phyloP scores from a whole-genome alignment of 495 filamentous ascomycete genomes.

The Hypomontagnella monticulosa region DNA sequence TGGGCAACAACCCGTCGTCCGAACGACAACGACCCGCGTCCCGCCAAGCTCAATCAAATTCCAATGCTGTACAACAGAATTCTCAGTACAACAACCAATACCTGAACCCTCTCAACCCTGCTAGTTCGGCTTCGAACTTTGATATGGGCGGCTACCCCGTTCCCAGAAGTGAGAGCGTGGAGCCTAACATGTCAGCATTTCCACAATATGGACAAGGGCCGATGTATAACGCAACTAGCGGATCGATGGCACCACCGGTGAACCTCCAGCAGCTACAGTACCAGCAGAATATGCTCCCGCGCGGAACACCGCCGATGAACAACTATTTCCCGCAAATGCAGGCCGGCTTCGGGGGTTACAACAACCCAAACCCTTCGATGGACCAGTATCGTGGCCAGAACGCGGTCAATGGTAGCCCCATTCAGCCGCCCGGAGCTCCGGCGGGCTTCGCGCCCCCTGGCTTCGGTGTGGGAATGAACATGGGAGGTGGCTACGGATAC shows the following conservation, averaged over 20 bases:
- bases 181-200: constrained; percentile 64
- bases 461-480: constrained; percentile 60
- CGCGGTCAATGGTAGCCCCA: constrained; percentile 56
- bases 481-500: constrained; percentile 57
- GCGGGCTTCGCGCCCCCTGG: constrained; percentile 57
- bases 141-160: constrained; percentile 60
- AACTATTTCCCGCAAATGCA: constrained; percentile 61
- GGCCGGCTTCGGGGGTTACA: constrained; percentile 58
- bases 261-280: constrained; percentile 66
- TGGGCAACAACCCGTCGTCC: constrained; percentile 43
- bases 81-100: constrained; percentile 54
- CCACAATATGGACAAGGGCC: constrained; percentile 59
- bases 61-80: constrained; percentile 52
- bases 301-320: constrained; percentile 60
- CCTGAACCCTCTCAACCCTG: constrained; percentile 54
- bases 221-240: constrained; percentile 61
- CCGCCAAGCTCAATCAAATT: constrained; percentile 58
- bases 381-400: constrained; percentile 61
- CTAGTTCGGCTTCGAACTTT: constrained; percentile 46
- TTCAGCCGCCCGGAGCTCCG: constrained; percentile 50
- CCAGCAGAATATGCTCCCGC: constrained; percentile 66
- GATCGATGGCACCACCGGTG: constrained; percentile 60
- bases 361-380: constrained; percentile 53
- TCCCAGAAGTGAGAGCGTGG: constrained; percentile 66
- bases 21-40: constrained; percentile 65